phyloP scores from a whole-genome alignment of 169 alveolate genomes.

The Toxoplasma gondii region DNA sequence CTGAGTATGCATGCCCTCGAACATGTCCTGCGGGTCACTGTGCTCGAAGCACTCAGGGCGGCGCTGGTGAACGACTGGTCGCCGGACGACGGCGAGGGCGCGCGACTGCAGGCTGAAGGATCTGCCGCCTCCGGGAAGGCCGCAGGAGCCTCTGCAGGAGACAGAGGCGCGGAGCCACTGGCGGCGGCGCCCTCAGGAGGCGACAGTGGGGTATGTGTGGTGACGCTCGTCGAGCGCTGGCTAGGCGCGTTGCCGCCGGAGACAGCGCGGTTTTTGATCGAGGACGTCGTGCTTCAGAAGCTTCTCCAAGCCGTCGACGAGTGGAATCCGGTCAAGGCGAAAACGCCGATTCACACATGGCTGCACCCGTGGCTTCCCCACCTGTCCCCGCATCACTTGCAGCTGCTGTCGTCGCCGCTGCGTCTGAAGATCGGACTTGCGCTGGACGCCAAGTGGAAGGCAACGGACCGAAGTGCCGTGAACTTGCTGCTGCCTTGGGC shows the following conservation, averaged over 20 bases:
- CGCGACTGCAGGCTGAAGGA: background rate
- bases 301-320: slow-evolving; percentile 54
- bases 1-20: background rate
- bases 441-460: slow-evolving; percentile 56
- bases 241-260: slow-evolving; percentile 27
- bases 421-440: slow-evolving; percentile 41
- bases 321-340: slow-evolving; percentile 67
- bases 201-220: background rate
- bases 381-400: background rate
- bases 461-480: slow-evolving; percentile 70
- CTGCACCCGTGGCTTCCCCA: slow-evolving; percentile 73
- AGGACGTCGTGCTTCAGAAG: slow-evolving; percentile 44
- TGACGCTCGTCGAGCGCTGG: slow-evolving; percentile 57
- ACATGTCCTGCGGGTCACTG: background rate
- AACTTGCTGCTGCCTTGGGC: slow-evolving; percentile 69
- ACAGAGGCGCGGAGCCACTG: background rate
- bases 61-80: slow-evolving; percentile 9
- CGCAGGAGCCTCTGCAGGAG: background rate
- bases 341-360: slow-evolving; percentile 71
- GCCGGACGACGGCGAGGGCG: slow-evolving; percentile 33
- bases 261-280: background rate
- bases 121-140: background rate
- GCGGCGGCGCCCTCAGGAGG: background rate
- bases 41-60: background rate
- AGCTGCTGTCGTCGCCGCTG: slow-evolving; percentile 64